Evolutionary conservation across 202 grass and related monocot species (phyloP).

Genomic region (Alloteropsis angusta): DNA sequence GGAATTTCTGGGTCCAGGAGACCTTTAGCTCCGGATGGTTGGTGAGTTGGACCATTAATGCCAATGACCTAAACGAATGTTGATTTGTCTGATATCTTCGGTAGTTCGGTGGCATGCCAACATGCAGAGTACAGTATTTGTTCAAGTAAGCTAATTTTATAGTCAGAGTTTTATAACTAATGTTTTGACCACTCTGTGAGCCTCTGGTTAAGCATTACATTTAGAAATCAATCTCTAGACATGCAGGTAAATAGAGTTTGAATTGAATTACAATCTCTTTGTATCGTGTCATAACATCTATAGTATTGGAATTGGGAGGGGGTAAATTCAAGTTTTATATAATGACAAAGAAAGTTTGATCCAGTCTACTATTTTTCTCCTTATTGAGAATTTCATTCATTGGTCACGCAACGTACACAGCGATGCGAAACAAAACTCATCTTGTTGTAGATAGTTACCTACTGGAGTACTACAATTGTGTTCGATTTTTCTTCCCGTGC

Average conservation of each 20-base stretch:
- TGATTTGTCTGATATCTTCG: slow-evolving; percentile 10
- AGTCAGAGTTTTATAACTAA: not conserved
- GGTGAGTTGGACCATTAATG: slow-evolving; percentile 9
- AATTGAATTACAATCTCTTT: no score
- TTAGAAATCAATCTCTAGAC: not conserved
- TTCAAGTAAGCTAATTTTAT: not conserved
- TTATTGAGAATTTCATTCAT: not conserved
- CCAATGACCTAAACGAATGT: not conserved
- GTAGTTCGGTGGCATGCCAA: not conserved
- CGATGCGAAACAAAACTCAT: not conserved
- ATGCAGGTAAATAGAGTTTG: not conserved
- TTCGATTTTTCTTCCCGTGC: not conserved
- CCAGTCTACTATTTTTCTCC: not conserved
- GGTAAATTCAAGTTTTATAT: not conserved
- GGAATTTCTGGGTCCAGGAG: not conserved
- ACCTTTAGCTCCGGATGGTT: slow-evolving; percentile 10
- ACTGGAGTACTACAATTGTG: not conserved
- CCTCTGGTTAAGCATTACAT: not conserved
- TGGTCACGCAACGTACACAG: not conserved
- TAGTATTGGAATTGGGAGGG: not conserved
- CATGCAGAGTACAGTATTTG: not conserved
- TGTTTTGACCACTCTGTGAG: not conserved
- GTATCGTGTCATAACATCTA: not conserved
- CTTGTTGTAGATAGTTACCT: not conserved
- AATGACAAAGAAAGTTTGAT: not conserved